Conservation (phyloP, 257 asterid genomes). For the Nicotiana tomentosiformis region DNA sequence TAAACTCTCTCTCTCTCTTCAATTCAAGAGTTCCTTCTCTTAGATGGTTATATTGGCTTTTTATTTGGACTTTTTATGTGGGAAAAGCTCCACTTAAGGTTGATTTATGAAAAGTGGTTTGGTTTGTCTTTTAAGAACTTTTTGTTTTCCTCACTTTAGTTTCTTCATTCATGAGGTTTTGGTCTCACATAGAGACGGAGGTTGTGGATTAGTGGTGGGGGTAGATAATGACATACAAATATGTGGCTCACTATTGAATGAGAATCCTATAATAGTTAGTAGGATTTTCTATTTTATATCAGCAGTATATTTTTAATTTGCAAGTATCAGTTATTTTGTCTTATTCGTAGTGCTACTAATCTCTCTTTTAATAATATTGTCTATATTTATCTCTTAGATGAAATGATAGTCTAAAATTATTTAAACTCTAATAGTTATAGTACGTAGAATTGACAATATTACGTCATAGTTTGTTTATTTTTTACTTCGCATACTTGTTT, state of each 20-base stretch:
- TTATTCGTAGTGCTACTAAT: background rate
- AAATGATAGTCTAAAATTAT: background rate
- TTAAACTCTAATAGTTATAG: background rate
- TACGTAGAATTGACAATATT: no score
- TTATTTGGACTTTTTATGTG: conserved; percentile 6
- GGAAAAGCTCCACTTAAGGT: conserved; percentile 42
- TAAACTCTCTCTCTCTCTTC: conserved; percentile 14
- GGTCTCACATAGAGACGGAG: conserved; percentile 10
- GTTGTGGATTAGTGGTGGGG: conserved; percentile 52
- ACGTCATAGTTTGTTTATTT: background rate
- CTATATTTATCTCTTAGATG: background rate
- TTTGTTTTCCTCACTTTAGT: conserved; percentile 2
- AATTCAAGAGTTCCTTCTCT: background rate
- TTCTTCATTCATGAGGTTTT: conserved; percentile 8
- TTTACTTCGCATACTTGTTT: background rate
- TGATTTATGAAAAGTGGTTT: conserved; percentile 46
- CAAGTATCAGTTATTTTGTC: background rate
- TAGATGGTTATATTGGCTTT: conserved; percentile 3
- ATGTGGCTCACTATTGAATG: conserved; percentile 27
- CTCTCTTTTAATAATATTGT: background rate
- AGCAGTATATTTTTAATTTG: background rate
- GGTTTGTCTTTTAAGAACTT: conserved; percentile 53
- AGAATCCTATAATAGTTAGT: conserved; percentile 47
- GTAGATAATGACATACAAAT: conserved; percentile 48
- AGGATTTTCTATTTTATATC: background rate